Conservation (phyloP, 1,284 basidiomycete species). For the Ceratorhiza oryzae-sativae region DNA sequence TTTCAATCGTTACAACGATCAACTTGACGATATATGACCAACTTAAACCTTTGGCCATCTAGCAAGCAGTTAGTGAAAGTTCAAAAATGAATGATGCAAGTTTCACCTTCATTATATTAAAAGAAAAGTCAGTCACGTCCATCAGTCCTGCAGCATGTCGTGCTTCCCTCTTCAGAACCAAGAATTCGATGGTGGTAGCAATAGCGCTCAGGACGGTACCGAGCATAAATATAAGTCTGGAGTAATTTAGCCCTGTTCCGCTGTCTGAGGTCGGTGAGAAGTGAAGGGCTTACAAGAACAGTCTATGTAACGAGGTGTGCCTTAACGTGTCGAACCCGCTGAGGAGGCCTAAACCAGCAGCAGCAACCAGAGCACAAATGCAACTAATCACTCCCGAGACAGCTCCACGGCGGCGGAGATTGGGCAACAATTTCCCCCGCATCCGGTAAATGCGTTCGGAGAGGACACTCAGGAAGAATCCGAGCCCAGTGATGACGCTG, state of each 20-base stretch:
- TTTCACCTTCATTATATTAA: conserved; percentile 19
- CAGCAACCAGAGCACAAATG: conserved; percentile 66
- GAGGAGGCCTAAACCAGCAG: conserved; percentile 59
- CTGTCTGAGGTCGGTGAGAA: too few species aligned
- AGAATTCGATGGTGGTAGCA: conserved; percentile 72
- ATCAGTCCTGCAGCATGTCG: conserved; percentile 24
- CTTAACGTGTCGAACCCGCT: conserved; percentile 71
- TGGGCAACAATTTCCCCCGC: conserved; percentile 64
- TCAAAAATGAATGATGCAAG: neutral
- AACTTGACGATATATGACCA: conserved; percentile 68
- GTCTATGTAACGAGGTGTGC: conserved; percentile 59
- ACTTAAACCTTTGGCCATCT: conserved; percentile 12
- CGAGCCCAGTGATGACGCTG: conserved; percentile 64
- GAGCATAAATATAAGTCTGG: conserved; percentile 62
- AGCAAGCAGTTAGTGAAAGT: neutral
- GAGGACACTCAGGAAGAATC: conserved; percentile 65
- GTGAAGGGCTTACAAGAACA: conserved; percentile 55
- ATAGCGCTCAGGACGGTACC: conserved; percentile 71
- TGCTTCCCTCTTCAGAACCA: conserved; percentile 32
- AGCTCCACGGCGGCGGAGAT: conserved; percentile 64
- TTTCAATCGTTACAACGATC: conserved; percentile 61
- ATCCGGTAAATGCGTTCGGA: conserved; percentile 70
- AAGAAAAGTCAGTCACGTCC: conserved; percentile 39
- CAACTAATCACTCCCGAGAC: conserved; percentile 64
- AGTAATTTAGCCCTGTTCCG: neutral